phyloP scores from a whole-genome alignment of 2,329 filamentous ascomycete species.

The Ceratocystiopsis sp. region DNA sequence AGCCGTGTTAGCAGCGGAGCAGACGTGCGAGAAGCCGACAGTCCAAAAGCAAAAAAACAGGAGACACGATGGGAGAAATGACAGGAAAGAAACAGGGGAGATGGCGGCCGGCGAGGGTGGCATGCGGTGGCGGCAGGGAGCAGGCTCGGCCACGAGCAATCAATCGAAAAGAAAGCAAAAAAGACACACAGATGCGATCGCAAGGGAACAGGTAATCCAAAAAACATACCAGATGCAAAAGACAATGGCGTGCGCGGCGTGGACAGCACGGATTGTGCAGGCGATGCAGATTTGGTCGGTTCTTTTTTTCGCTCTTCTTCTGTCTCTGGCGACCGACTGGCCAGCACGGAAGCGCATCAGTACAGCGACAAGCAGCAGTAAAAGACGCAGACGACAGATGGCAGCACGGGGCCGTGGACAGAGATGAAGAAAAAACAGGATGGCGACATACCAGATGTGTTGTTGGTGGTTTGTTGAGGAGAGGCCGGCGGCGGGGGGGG shows the following conservation, averaged over 20 bases:
- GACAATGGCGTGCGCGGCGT: constrained; percentile 3
- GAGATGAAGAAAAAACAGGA: no score
- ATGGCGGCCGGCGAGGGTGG: not conserved
- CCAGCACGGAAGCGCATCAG: not conserved
- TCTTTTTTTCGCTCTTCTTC: not conserved
- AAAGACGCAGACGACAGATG: no score
- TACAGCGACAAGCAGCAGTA: no score
- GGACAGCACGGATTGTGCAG: not conserved
- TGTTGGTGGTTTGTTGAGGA: no score
- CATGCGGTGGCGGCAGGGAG: not conserved
- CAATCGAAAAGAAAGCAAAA: constrained; percentile 2
- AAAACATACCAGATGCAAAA: constrained; percentile 8
- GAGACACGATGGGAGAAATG: not conserved
- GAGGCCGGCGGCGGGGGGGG: no score
- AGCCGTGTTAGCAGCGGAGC: not conserved
- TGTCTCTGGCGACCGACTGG: constrained; percentile 1
- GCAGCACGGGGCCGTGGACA: no score
- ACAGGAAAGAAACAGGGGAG: not conserved
- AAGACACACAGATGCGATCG: constrained; percentile 5
- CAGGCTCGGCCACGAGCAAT: not conserved
- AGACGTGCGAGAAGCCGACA: not conserved
- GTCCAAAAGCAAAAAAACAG: not conserved
- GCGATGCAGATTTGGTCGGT: constrained; percentile 1
- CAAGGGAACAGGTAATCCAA: constrained; percentile 3
- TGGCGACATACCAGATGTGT: no score